phyloP scores from a whole-genome alignment of 2,329 filamentous ascomycete genomes.

The Pestalotiopsis fici region DNA sequence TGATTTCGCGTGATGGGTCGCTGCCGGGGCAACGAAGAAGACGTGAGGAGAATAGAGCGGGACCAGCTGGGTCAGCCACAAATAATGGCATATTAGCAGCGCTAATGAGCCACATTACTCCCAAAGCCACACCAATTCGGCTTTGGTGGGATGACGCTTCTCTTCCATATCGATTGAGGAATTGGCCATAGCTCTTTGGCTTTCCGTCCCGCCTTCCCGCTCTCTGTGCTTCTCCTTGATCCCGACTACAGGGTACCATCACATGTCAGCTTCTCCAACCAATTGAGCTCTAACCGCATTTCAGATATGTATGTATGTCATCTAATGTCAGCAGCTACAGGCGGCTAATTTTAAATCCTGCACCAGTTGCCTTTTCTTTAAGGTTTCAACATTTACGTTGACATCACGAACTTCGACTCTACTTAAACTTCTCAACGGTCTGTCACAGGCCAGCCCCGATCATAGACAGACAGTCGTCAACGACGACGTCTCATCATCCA shows the following conservation, averaged over 20 bases:
- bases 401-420: not conserved
- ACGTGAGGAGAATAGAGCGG: not conserved
- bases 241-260: not conserved
- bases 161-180: not conserved
- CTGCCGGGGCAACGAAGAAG: not conserved
- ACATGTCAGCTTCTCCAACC: not conserved
- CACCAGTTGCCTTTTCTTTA: not conserved
- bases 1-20: not conserved
- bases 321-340: not conserved
- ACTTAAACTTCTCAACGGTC: not conserved
- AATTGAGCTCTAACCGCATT: not conserved
- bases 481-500: not conserved
- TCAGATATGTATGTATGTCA: not conserved
- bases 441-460: not conserved
- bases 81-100: not conserved
- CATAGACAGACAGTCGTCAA: not conserved
- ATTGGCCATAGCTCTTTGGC: not conserved
- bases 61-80: not conserved
- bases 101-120: not conserved
- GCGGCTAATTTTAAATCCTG: not conserved
- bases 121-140: not conserved
- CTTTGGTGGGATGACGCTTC: not conserved
- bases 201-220: not conserved
- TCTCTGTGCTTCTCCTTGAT: not conserved
- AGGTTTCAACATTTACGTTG: not conserved